Conservation (phyloP, 176 grass and related monocot species). For the sorghum (Sorghum bicolor) region Sorghum_bicolor_NCBIv3 NC_012875.2:57853501-57854000, state of each 20-base stretch:
- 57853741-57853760: background rate
- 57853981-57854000: conserved; percentile 71
- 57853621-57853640: background rate
- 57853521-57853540: background rate
- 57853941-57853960: conserved; percentile 75
- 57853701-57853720: background rate
- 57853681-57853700: background rate
- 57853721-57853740: background rate
- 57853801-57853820: conserved; percentile 17
- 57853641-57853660: background rate
- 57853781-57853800: background rate
- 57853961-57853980: conserved; percentile 71
- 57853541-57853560: background rate
- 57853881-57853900: conserved; percentile 75
- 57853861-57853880: conserved; percentile 69
- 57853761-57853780: background rate
- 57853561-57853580: background rate
- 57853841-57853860: conserved; percentile 52
- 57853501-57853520: background rate
- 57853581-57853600: background rate
- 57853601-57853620: background rate
- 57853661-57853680: background rate
- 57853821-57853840: conserved; percentile 80
- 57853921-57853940: conserved; percentile 72
- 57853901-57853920: conserved; percentile 88